Base-by-base conservation (phyloP, 495 filamentous ascomycete species). In the Terfezia claveryi region DNA sequence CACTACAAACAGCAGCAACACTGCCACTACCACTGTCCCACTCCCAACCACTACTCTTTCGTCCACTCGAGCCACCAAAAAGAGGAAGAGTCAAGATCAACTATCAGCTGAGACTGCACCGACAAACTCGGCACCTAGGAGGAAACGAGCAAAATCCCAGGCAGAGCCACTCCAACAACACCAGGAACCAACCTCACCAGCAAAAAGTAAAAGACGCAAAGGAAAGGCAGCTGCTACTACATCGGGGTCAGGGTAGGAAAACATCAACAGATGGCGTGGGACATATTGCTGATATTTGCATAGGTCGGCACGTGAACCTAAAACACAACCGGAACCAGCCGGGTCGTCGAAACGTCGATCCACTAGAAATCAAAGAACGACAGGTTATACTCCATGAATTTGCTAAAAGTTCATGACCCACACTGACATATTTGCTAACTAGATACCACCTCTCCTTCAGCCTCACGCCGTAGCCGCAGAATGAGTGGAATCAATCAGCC, bases 161-260 rank as follows among this genome's bases (percentile, higher is more conserved):
- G 14, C 50, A 32, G 50, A 51, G 14, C 16, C 11, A 51, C 11
- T 11, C 16, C 16, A 51, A 23, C 49, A 51, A 23, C 11, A 12
- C 12, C 5, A 12, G n/a, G 50, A n/a, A 23, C 27, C 41, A 9
- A 56, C 69, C 51, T 58, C 70, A 56, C 59, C 72, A 57, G 62
- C 71, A 56, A 55, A 68, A 57, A 60, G 75, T 56, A 78, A 79
- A 55, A 79, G 76, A 61, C 73, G 69, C 68, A 75, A 76, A 69
- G 71, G 76, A 65, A 80, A 82, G 70, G 71, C 74, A 66, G 65
- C 78, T 53, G 70, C 74, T 69, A 75, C 73, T 64, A 91, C 89
- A 87, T 87, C 87, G 70, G 84, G 81, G 72, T 77, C 82, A 66
- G 80, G 78, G 85, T 91, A 71, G 55, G 76, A 32, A 32, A 32